Base-by-base conservation (phyloP, 768 basidiomycete genomes). In the Leccinum rimulosum region DNA sequence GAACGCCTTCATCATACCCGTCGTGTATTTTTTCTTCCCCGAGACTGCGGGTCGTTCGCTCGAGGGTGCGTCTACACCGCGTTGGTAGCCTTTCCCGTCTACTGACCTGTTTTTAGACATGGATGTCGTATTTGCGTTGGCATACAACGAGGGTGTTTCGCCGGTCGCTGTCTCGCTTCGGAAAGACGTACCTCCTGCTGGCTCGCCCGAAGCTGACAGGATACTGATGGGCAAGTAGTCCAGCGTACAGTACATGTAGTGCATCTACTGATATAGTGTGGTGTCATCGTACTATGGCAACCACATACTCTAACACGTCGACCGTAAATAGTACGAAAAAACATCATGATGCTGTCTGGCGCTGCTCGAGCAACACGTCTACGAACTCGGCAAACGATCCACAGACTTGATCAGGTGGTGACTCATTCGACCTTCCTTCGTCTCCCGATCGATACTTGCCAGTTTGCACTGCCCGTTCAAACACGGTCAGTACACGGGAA, bases 381-480 rank as follows among this genome's bases (percentile, higher is more conserved):
- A 86, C 78, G 56, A 86, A 82, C 4, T 72, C 71, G 3, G 83
- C 75, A 63, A 88, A 87, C 4, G 76, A 80, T 30, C 80, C 80
- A 54, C 68, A 79, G 3, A 85, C 71, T 61, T 82, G 80, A 67
- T 87, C 82, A 3, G 85, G 85, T 30, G 80, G 75, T 6, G 66
- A 61, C 2, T 71, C 61, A 0, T 75, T 78, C 15, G 61, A 55
- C 56, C 71, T 74, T 6, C 48, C 55, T 68, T 89, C 88, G 63
- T 86, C 84, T 3, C 84, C 86, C 4, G 72, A 19, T 3, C 88
- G 77, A 66, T 88, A 89, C 65, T 89, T 91, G 11, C 89, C 88
- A 6, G 88, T 87, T 66, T 77, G 79, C 25, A 88, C 88, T 85
- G 28, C 50, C 47, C 30, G 35, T 28, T 15, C 45, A 11, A 7